These are phyloP conservation scores for Cynara cardunculus DNA, from an alignment of 129 eudicot species.

Conservation along the genomic window DNA sequence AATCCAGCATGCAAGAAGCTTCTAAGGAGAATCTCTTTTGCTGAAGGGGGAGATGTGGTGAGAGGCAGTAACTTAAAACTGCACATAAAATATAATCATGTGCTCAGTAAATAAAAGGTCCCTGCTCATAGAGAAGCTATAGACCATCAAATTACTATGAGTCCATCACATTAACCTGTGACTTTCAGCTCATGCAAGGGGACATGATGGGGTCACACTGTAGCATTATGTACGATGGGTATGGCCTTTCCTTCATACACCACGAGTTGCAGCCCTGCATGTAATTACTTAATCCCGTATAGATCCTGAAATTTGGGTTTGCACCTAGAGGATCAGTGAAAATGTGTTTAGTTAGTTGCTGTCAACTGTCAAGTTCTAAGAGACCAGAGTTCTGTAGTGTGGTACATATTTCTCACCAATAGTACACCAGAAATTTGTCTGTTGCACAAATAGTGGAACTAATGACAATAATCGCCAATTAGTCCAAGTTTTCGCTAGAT, in stretches of 20 bases:
- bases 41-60: not conserved
- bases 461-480: not conserved
- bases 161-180: not conserved
- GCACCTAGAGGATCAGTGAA: not conserved
- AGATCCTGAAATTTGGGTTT: not conserved
- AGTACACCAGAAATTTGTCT: not conserved
- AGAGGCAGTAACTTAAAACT: not conserved
- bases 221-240: not conserved
- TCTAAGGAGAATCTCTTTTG: not conserved
- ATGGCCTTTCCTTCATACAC: not conserved
- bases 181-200: not conserved
- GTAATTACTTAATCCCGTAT: not conserved
- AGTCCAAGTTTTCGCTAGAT: not conserved
- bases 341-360: not conserved
- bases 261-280: not conserved
- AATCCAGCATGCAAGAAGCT: not conserved
- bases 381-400: not conserved
- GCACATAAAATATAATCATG: not conserved
- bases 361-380: not conserved
- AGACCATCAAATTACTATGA: not conserved
- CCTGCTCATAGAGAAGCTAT: not conserved
- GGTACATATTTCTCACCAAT: not conserved
- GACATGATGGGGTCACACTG: not conserved
- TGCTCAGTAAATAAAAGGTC: not conserved
- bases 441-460: slow-evolving; percentile 2